phyloP scores from a whole-genome alignment of 2,329 filamentous ascomycete genomes.

The Fusarium sp. region DNA sequence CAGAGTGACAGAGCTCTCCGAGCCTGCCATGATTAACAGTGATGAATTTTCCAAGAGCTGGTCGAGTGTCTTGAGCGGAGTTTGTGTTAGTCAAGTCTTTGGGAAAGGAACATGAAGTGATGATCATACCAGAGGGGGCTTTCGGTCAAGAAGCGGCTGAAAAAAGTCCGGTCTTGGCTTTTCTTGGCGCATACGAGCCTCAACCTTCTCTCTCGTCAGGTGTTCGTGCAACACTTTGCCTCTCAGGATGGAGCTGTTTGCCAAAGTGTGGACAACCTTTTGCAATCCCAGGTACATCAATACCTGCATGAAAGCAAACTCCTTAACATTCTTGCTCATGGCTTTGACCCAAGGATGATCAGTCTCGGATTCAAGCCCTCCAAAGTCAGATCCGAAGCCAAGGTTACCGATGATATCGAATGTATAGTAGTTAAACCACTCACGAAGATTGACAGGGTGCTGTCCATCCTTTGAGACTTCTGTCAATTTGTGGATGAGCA shows the following conservation, averaged over 20 bases:
- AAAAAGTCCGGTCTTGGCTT: background rate
- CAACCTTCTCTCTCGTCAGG: background rate
- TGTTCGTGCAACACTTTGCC: background rate
- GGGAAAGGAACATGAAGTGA: rapidly evolving
- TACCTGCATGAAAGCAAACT: background rate
- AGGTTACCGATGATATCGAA: conserved; percentile 1
- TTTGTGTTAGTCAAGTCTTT: background rate
- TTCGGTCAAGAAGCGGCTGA: background rate
- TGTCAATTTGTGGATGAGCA: background rate
- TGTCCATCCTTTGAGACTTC: background rate
- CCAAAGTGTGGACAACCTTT: background rate
- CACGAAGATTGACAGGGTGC: background rate
- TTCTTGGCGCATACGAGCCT: background rate
- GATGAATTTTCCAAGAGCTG: conserved; percentile 1
- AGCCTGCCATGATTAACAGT: background rate
- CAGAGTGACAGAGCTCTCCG: background rate
- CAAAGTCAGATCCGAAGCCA: background rate
- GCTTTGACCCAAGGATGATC: conserved; percentile 4
- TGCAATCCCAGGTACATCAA: background rate
- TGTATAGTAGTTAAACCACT: conserved; percentile 1
- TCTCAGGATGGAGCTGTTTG: background rate
- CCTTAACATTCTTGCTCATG: background rate
- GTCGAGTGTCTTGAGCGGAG: background rate
- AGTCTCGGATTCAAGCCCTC: background rate
- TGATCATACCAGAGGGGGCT: background rate